Evolutionary conservation across 805 yeast species (phyloP).

Genomic region (Saccharomycopsis guyanensis): DNA sequence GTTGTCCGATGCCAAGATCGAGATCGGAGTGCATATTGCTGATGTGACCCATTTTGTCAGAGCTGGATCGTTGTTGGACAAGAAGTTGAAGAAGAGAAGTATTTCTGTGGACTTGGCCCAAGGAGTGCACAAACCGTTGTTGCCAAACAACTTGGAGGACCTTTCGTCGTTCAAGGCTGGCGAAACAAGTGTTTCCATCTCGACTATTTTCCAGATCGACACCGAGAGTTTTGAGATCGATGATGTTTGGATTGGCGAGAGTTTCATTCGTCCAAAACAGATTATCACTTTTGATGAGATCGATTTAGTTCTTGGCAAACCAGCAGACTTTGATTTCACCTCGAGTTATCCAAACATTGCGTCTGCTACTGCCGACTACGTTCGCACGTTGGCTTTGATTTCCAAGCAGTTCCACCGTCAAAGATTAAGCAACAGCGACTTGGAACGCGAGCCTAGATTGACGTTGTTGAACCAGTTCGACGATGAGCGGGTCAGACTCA

Average conservation of each 20-base stretch:
- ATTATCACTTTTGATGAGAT: conserved; percentile 47
- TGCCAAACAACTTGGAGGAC: conserved; percentile 59
- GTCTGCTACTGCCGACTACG: conserved; percentile 56
- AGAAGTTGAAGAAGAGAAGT: conserved; percentile 85
- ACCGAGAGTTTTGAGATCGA: conserved; percentile 62
- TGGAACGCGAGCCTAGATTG: conserved; percentile 42
- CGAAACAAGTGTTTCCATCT: conserved; percentile 56
- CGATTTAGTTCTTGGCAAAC: conserved; percentile 39
- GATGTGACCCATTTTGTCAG: conserved; percentile 70
- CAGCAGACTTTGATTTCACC: conserved; percentile 12
- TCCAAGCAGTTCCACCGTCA: conserved; percentile 65
- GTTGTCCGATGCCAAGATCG: conserved; percentile 51
- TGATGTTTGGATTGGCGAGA: conserved; percentile 70
- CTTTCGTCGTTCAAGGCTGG: conserved; percentile 54
- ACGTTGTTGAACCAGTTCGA: conserved; percentile 74
- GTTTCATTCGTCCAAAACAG: conserved; percentile 57
- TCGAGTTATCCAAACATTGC: conserved; percentile 27
- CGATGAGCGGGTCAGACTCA: conserved; percentile 71
- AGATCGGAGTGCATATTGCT: conserved; percentile 77
- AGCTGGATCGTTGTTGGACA: conserved; percentile 71
- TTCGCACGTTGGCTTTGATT: conserved; percentile 54
- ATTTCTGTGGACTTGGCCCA: conserved; percentile 86
- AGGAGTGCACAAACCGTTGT: conserved; percentile 50
- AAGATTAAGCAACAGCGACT: conserved; percentile 43
- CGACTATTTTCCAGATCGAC: conserved; percentile 77